Percentiles rank a stretch among this genome's conserved stretches.
phyloP scores from a whole-genome alignment of 2,329 filamentous ascomycete species.

The Hyphodiscus sp. region DNA sequence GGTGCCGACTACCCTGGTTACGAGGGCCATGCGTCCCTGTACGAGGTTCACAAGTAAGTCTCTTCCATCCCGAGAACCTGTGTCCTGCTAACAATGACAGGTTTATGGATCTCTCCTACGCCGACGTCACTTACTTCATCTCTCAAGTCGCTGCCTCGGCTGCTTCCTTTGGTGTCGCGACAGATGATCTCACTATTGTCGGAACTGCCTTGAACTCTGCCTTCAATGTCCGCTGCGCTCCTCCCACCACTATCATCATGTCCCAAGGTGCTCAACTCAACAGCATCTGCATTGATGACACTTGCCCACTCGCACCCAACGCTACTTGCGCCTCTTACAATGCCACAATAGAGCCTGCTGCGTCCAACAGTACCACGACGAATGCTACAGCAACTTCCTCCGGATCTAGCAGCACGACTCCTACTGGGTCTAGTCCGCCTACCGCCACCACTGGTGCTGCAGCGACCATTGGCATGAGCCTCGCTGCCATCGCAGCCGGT shows the following conservation, averaged over 20 bases:
- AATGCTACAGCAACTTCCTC: constrained; percentile 4
- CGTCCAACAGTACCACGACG: constrained; percentile 9
- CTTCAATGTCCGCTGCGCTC: constrained; percentile 47
- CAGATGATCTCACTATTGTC: constrained; percentile 43
- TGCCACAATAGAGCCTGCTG: constrained; percentile 8
- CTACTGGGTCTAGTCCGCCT: not conserved
- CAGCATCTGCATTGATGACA: constrained; percentile 47
- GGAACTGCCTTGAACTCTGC: constrained; percentile 41
- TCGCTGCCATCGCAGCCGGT: constrained; percentile 16
- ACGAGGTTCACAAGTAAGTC: constrained; percentile 43
- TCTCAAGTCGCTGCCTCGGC: constrained; percentile 50
- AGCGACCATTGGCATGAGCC: constrained; percentile 12
- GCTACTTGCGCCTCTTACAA: constrained; percentile 42
- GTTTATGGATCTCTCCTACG: constrained; percentile 50
- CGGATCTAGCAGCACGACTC: not conserved
- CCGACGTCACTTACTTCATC: constrained; percentile 53
- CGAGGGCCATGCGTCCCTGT: constrained; percentile 39
- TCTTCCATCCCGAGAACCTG: not conserved
- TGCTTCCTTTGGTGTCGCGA: constrained; percentile 51
- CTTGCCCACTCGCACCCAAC: constrained; percentile 41
- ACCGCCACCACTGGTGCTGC: constrained; percentile 8
- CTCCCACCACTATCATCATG: constrained; percentile 39
- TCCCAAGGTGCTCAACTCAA: constrained; percentile 42
- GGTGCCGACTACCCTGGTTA: constrained; percentile 45
- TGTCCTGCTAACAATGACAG: constrained; percentile 9